Conservation (phyloP, 768 basidiomycete genomes). For the Dentipellis sp. region DNA sequence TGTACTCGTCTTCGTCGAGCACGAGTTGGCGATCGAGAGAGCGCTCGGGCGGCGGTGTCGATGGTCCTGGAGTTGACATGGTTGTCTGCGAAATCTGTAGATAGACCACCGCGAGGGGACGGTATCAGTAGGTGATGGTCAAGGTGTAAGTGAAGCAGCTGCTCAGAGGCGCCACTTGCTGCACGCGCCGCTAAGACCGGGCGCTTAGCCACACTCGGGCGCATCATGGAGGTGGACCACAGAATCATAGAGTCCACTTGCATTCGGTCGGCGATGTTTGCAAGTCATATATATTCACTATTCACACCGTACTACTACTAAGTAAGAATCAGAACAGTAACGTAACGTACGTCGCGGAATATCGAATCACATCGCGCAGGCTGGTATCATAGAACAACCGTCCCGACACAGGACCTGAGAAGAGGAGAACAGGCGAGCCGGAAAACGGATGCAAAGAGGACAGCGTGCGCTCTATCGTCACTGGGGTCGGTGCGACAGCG, state of each 20-base stretch:
- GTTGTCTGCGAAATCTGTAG: slow-evolving; percentile 4
- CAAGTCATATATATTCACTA: background rate
- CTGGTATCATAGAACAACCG: slow-evolving; percentile 2
- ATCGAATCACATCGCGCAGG: background rate
- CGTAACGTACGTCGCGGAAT: slow-evolving; percentile 2
- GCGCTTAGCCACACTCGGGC: background rate
- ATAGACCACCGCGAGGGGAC: background rate
- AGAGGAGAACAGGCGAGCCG: background rate
- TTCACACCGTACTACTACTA: background rate
- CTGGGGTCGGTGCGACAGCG: background rate
- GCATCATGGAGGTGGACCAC: background rate
- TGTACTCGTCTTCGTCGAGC: slow-evolving; percentile 93
- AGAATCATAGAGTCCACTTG: background rate
- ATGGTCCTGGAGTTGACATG: slow-evolving; percentile 25
- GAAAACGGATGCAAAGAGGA: background rate
- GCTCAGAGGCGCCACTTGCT: background rate
- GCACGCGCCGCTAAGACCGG: background rate
- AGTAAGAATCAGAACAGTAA: background rate
- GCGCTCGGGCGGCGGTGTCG: slow-evolving; percentile 24
- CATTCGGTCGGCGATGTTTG: background rate
- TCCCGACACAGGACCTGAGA: background rate
- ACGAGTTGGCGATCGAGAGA: slow-evolving; percentile 68
- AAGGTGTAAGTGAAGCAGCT: slow-evolving; percentile 14
- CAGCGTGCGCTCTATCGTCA: background rate
- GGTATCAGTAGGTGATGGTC: background rate